Conservation (phyloP, 768 basidiomycete species). For the Podaxis sp. region DNA sequence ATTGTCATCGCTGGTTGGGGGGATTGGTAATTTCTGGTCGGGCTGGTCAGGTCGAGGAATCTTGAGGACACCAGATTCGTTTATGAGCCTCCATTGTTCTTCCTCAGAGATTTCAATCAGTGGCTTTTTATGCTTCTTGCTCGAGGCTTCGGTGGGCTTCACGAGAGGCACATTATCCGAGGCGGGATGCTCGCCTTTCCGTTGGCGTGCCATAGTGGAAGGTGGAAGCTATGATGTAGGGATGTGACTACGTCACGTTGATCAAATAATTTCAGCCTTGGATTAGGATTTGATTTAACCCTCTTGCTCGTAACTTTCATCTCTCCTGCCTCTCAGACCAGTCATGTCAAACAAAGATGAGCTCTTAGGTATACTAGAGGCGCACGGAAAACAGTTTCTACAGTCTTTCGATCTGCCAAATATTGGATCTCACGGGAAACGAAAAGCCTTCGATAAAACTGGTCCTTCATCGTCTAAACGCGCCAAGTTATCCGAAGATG, state of each 20-base stretch:
- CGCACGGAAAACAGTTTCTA: constrained; percentile 47
- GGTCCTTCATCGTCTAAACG: constrained; percentile 14
- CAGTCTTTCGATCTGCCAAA: constrained; percentile 35
- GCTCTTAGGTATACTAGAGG: constrained; percentile 41
- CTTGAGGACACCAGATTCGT: constrained; percentile 58
- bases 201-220: constrained; percentile 26
- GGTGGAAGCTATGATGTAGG: not conserved
- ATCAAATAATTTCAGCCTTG: not conserved
- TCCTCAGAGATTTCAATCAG: constrained; percentile 61
- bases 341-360: constrained; percentile 29
- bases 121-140: constrained; percentile 18
- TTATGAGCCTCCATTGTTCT: constrained; percentile 77
- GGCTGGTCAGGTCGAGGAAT: constrained; percentile 16
- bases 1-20: constrained; percentile 26
- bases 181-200: constrained; percentile 18
- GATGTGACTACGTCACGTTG: constrained; percentile 9
- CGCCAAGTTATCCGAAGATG: constrained; percentile 16
- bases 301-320: not conserved
- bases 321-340: not conserved
- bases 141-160: not conserved
- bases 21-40: constrained; percentile 5
- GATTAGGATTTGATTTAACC: not conserved
- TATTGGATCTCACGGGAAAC: constrained; percentile 2
- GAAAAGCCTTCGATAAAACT: not conserved
- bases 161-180: constrained; percentile 6